Evolutionary conservation across 495 filamentous ascomycete genomes (phyloP).

Genomic region (Usnea hakonensis): DNA sequence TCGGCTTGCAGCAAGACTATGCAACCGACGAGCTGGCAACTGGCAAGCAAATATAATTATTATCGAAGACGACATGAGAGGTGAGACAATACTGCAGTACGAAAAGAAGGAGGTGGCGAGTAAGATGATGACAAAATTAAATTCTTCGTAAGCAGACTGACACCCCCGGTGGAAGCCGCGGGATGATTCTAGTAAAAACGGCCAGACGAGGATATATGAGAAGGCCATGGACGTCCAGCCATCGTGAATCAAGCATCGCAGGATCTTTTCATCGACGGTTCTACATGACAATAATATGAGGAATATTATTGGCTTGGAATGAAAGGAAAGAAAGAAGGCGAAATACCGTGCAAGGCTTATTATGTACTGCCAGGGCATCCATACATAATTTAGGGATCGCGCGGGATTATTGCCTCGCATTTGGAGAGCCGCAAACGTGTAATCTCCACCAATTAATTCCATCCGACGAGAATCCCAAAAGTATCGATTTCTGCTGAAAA

Average conservation of each 20-base stretch:
- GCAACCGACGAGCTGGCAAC: neutral
- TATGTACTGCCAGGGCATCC: neutral
- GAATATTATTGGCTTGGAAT: neutral
- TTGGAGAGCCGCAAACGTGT: neutral
- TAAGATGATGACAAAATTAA: neutral
- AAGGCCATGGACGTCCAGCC: neutral
- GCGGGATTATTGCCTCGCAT: neutral
- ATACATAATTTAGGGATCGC: neutral
- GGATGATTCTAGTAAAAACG: neutral
- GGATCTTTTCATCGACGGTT: too few species aligned
- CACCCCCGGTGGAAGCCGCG: neutral
- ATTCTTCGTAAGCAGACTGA: neutral
- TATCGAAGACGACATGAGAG: neutral
- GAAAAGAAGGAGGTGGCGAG: neutral
- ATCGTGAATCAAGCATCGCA: neutral
- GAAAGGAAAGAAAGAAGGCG: neutral
- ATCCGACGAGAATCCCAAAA: neutral
- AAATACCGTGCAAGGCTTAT: neutral
- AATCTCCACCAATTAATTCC: constrained; percentile 3
- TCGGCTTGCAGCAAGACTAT: neutral
- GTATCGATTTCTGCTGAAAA: too few species aligned
- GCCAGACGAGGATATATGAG: neutral
- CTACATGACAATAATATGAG: too few species aligned
- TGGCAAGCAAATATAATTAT: neutral
- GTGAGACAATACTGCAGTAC: neutral